phyloP scores from a whole-genome alignment of 83 land plant genomes.

The Picea abies region DNA sequence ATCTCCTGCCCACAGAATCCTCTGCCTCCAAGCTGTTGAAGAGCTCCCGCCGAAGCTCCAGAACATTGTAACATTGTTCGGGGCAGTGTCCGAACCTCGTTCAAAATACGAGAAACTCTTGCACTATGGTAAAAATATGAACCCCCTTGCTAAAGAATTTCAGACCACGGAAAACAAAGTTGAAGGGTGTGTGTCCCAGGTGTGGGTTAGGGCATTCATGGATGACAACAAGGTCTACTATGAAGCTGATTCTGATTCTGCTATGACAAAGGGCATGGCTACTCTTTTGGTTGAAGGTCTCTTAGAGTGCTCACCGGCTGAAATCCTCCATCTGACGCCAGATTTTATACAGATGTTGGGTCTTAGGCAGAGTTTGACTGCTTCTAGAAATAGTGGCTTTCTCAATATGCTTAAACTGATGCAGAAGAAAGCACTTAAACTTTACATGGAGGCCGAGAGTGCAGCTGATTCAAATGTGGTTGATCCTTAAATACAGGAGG shows the following conservation, averaged over 20 bases:
- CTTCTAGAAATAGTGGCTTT: constrained; percentile 86
- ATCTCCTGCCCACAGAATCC: no score
- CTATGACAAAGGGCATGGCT: constrained; percentile 70
- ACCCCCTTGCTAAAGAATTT: no score
- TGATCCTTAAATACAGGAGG: no score
- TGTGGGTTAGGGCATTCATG: constrained; percentile 79
- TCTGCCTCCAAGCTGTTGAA: no score
- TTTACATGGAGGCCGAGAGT: not conserved
- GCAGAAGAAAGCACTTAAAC: constrained; percentile 74
- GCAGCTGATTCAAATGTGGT: no score
- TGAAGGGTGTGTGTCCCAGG: constrained; percentile 90
- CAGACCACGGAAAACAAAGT: constrained; percentile 46
- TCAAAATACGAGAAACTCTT: no score
- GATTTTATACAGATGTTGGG: constrained; percentile 83
- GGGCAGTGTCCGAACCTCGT: no score
- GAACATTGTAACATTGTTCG: no score
- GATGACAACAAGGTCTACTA: constrained; percentile 3
- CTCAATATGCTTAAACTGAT: constrained; percentile 77
- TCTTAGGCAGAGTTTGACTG: constrained; percentile 84
- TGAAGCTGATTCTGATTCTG: constrained; percentile 91
- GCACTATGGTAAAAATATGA: no score
- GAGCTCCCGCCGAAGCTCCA: no score
- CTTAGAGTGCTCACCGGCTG: no score
- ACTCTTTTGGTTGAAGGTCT: no score
- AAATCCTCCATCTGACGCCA: not conserved